phyloP scores from a whole-genome alignment of 2,329 filamentous ascomycete genomes.

The Sporothrix variecibatus region DNA sequence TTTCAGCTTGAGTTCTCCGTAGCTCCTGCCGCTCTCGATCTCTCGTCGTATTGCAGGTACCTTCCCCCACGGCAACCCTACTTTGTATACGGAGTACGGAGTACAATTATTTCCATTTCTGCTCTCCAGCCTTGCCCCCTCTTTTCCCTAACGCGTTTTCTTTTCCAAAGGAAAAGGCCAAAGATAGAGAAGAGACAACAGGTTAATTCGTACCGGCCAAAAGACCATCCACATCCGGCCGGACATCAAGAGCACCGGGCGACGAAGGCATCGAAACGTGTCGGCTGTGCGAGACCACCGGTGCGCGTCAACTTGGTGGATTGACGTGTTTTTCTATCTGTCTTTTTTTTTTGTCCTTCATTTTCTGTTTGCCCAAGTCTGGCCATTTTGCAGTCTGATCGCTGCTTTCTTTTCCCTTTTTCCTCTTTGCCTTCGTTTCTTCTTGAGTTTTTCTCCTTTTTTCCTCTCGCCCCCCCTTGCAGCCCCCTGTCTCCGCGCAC shows the following conservation, averaged over 20 bases:
- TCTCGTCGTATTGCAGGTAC: constrained; percentile 12
- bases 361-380: neutral
- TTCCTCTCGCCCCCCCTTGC: neutral
- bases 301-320: neutral
- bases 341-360: neutral
- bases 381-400: neutral
- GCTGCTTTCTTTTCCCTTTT: neutral
- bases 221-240: neutral
- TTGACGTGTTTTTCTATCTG: neutral
- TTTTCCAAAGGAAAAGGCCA: neutral
- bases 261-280: neutral
- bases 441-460: constrained; percentile 8
- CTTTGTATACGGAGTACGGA: no score
- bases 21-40: neutral
- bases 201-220: neutral
- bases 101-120: constrained; percentile 7
- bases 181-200: neutral
- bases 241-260: neutral
- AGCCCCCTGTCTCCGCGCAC: constrained; percentile 7
- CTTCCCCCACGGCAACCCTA: neutral
- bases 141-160: neutral
- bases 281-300: neutral
- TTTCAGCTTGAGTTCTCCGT: neutral
- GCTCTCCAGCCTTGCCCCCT: neutral
- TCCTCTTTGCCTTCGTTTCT: constrained; percentile 1